A percentile compares a stretch with the other conserved stretches of the same genome.
Evolutionary conservation across 495 filamentous ascomycete genomes (phyloP).

Genomic region (Talaromyces wortmannii): DNA sequence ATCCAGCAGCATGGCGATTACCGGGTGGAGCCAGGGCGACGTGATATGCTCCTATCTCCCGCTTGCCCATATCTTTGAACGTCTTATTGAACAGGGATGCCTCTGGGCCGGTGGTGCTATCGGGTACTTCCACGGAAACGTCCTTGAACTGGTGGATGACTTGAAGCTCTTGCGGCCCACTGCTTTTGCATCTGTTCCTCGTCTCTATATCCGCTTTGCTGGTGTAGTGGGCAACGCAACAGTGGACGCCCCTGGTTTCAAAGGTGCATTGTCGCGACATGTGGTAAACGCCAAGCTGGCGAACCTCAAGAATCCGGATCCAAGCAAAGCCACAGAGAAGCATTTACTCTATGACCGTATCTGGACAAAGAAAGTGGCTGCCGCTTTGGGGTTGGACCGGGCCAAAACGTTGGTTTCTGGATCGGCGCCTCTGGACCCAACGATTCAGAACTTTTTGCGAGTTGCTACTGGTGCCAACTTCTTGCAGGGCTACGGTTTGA

Average conservation of each 20-base stretch:
- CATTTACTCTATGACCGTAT: constrained; percentile 88
- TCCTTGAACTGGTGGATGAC: constrained; percentile 82
- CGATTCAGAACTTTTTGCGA: constrained; percentile 82
- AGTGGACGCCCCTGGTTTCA: constrained; percentile 70
- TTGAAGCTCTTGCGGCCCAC: constrained; percentile 81
- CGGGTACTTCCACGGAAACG: constrained; percentile 94
- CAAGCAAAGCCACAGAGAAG: constrained; percentile 67
- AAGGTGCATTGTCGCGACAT: constrained; percentile 73
- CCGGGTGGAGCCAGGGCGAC: constrained; percentile 45
- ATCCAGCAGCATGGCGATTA: constrained; percentile 45
- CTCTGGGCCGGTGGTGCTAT: constrained; percentile 69
- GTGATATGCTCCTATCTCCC: constrained; percentile 81
- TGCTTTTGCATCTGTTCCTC: constrained; percentile 79
- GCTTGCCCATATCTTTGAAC: constrained; percentile 89
- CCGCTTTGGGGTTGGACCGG: constrained; percentile 73
- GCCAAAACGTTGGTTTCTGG: constrained; percentile 73
- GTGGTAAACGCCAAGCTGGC: constrained; percentile 75
- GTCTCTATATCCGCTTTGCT: constrained; percentile 89
- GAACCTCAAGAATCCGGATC: constrained; percentile 59
- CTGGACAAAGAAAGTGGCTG: constrained; percentile 84
- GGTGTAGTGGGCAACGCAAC: constrained; percentile 72
- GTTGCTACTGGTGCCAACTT: constrained; percentile 75
- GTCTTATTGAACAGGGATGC: constrained; percentile 69
- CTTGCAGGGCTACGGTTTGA: constrained; percentile 87
- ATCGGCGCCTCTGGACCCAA: constrained; percentile 84